A percentile compares a stretch with the other conserved stretches of the same genome.
Evolutionary conservation across 352 stramenopile species (phyloP).

Genomic region (Phytophthora hybrid): DNA sequence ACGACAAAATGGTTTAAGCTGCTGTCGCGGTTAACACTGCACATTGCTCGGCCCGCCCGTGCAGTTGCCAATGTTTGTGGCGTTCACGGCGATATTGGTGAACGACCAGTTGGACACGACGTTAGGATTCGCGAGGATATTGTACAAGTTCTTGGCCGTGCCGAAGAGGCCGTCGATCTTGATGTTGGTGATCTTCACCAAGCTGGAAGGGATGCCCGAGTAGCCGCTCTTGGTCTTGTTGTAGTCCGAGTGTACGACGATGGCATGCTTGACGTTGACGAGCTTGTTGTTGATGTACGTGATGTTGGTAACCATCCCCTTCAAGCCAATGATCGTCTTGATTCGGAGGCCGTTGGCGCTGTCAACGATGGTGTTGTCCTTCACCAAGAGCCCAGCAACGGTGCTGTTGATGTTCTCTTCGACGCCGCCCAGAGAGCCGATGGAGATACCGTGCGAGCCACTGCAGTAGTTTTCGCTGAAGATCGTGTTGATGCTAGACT

Average conservation of each 20-base stretch:
- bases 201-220: constrained; percentile 22
- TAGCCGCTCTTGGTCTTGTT: constrained; percentile 30
- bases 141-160: constrained; percentile 35
- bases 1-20: neutral
- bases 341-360: constrained; percentile 42
- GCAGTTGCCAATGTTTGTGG: constrained; percentile 15
- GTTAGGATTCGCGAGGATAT: constrained; percentile 28
- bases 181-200: constrained; percentile 35
- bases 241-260: constrained; percentile 15
- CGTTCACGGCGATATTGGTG: constrained; percentile 24
- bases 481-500: constrained; percentile 13
- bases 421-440: constrained; percentile 41
- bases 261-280: constrained; percentile 17
- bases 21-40: constrained; percentile 1
- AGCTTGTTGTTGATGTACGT: constrained; percentile 31
- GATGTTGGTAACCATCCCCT: constrained; percentile 11
- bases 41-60: constrained; percentile 16
- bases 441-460: constrained; percentile 38
- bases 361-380: constrained; percentile 42
- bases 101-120: constrained; percentile 27
- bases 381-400: constrained; percentile 19
- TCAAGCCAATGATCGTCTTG: constrained; percentile 30
- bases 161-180: constrained; percentile 32
- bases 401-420: constrained; percentile 23
- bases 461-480: constrained; percentile 31